Base-by-base conservation (phyloP, 139 green algal species). In the Tetraselmis striata region DNA sequence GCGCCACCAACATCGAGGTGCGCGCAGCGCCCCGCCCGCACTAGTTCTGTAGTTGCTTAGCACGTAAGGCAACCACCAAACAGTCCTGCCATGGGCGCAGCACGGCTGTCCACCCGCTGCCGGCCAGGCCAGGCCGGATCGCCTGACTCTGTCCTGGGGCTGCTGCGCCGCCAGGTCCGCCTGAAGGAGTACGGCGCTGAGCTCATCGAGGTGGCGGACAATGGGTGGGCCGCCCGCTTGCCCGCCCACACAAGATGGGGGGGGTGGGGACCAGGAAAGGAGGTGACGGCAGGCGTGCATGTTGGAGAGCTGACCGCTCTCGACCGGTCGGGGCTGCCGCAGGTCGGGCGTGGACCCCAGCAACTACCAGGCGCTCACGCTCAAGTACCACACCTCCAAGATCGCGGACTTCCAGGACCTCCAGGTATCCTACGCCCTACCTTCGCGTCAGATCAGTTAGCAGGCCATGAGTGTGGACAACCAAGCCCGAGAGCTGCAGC, bases 331-430 rank as follows among this genome's bases (percentile, higher is more conserved):
- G 45, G 45, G 45, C 18, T 5, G 45, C 11, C 45, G 45, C 45
- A 67, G 45, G 45, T 67, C 45, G 45, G 45, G 96, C 23, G 89
- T 99, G 1, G 18, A 81, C 0, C 89, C 88, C 0, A 83, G 83
- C 1, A 88, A 98, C 80, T 92, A 96, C 78, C 81, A 90, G 74
- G 81, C 86, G 0, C 88, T 99, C 2, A 94, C 94, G 0, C 91
- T 94, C 59, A 98, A 98, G 88, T 96, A 99, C 87, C 92, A 97
- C 88, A 99, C 97, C 59, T 98, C 92, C 84, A 99, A 99, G 86
- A 86, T 99, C 1, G 30, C 80, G 0, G 74, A 82, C 1, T 98
- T 98, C 81, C 76, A 79, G 0, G 95, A 98, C 82, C 86, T 98
- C 23, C 79, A 91, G 87, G 91, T 92, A 84, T 11, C 84, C 25